Evolutionary conservation across 2,329 filamentous ascomycete species (phyloP).

Genomic region (Arthrobotrys conoides): DNA sequence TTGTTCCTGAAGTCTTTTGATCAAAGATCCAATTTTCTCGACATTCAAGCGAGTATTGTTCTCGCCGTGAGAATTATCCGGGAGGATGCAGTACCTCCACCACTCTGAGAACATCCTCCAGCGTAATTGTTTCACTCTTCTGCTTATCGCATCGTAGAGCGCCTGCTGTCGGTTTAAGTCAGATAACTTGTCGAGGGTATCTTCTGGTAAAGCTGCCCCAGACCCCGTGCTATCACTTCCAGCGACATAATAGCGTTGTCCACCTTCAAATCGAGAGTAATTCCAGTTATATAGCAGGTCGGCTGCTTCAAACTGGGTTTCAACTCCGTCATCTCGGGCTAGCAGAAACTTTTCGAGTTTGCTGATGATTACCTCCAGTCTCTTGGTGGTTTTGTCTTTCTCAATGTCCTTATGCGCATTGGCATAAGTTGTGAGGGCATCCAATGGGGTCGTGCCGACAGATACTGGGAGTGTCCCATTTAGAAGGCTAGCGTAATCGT

Average conservation of each 20-base stretch:
- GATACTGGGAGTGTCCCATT: slow-evolving; percentile 63
- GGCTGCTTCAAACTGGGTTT: slow-evolving; percentile 65
- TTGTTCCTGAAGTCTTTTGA: neutral
- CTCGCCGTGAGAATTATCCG: too few species aligned
- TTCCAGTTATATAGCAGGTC: slow-evolving; percentile 66
- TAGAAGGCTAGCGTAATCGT: slow-evolving; percentile 54
- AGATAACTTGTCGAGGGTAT: slow-evolving; percentile 1
- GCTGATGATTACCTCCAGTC: slow-evolving; percentile 65
- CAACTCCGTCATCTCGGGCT: slow-evolving; percentile 65
- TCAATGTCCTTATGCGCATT: slow-evolving; percentile 60
- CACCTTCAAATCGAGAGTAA: slow-evolving; percentile 64
- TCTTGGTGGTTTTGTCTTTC: neutral
- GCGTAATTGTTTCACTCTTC: slow-evolving; percentile 62
- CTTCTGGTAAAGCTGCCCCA: neutral
- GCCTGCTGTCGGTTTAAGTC: slow-evolving; percentile 59
- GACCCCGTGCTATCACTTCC: slow-evolving; percentile 57
- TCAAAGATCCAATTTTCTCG: neutral
- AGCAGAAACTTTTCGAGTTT: slow-evolving; percentile 64
- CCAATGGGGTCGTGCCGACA: slow-evolving; percentile 68
- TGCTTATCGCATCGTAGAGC: slow-evolving; percentile 47
- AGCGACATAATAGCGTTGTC: slow-evolving; percentile 64
- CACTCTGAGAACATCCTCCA: slow-evolving; percentile 69
- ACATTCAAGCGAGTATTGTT: slow-evolving; percentile 12
- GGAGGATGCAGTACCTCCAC: slow-evolving; percentile 66
- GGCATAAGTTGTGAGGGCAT: slow-evolving; percentile 67